Conservation (phyloP, 1,284 basidiomycete genomes). For the Pascua sp. region DNA sequence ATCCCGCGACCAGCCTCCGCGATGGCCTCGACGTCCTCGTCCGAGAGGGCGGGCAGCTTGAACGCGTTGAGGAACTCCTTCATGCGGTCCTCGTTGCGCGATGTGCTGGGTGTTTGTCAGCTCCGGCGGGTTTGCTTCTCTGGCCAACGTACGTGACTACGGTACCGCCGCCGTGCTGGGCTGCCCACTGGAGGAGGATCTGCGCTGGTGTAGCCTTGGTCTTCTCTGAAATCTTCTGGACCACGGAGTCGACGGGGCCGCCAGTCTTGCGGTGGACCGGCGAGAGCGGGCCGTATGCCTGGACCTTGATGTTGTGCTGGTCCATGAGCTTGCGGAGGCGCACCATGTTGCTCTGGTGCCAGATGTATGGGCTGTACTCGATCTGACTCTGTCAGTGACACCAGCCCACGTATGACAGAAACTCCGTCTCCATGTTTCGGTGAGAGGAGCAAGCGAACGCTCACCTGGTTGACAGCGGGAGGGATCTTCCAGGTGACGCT, state of each 20-base stretch:
- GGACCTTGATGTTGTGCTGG: conserved; percentile 62
- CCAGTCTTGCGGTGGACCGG: conserved; percentile 53
- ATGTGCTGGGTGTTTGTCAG: conserved; percentile 47
- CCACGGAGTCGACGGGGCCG: conserved; percentile 57
- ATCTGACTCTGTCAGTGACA: conserved; percentile 53
- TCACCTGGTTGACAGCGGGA: conserved; percentile 73
- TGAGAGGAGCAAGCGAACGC: background rate
- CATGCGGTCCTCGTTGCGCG: conserved; percentile 64
- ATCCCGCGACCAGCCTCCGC: conserved; percentile 32
- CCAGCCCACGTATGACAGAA: no score
- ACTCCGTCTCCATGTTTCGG: no score
- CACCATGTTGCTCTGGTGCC: conserved; percentile 56
- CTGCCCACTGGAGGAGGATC: conserved; percentile 45
- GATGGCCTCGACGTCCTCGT: conserved; percentile 54
- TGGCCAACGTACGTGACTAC: conserved; percentile 60
- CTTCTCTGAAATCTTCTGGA: conserved; percentile 55
- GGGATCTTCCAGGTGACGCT: conserved; percentile 57
- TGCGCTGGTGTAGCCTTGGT: conserved; percentile 34
- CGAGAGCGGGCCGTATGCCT: conserved; percentile 59
- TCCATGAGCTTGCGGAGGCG: conserved; percentile 57
- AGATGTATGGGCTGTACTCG: conserved; percentile 76
- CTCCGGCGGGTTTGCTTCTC: no score
- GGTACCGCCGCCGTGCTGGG: conserved; percentile 35
- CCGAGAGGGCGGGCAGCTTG: conserved; percentile 57
- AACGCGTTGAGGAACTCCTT: conserved; percentile 61